A percentile compares a stretch with the other conserved stretches of the same genome.
Evolutionary conservation across 352 stramenopile genomes (phyloP).

Genomic region (Globisporangium ultimum): DNA sequence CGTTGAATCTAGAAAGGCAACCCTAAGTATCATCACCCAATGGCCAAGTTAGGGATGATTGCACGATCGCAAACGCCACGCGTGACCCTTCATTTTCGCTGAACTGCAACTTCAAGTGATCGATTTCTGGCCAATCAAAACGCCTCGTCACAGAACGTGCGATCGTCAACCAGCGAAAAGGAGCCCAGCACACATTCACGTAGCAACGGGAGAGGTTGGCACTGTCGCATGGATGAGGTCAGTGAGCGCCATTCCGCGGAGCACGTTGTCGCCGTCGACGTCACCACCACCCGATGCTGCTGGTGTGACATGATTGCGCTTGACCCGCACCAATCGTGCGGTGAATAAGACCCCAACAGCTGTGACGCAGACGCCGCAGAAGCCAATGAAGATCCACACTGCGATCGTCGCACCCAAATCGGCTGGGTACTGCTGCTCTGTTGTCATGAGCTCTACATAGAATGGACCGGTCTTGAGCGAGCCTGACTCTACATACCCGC

Average conservation of each 20-base stretch:
- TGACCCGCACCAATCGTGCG: conserved; percentile 30
- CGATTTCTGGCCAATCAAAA: too few relatives aligned
- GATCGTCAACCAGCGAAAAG: not conserved
- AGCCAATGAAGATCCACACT: conserved; percentile 61
- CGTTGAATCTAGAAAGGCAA: not conserved
- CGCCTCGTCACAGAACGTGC: too few relatives aligned
- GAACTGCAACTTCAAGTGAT: not conserved
- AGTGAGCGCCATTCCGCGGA: not conserved
- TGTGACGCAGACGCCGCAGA: conserved; percentile 35
- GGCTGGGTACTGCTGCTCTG: conserved; percentile 32
- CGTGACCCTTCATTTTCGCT: not conserved
- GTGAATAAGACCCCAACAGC: conserved; percentile 28
- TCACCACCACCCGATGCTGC: conserved; percentile 18
- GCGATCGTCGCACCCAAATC: conserved; percentile 40
- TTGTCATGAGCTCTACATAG: conserved; percentile 38
- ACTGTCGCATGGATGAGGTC: conserved; percentile 3
- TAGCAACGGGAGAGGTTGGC: conserved; percentile 9
- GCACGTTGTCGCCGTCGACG: conserved; percentile 1
- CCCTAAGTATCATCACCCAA: not conserved
- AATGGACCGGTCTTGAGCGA: conserved; percentile 45
- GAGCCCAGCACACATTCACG: conserved; percentile 6
- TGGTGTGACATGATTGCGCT: conserved; percentile 41
- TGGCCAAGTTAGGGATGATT: not conserved
- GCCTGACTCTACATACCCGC: conserved; percentile 38
- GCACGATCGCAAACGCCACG: not conserved